Evolutionary conservation across 208 protist species (phyloP).

Genomic region (Trypanosomatidae sp.): DNA sequence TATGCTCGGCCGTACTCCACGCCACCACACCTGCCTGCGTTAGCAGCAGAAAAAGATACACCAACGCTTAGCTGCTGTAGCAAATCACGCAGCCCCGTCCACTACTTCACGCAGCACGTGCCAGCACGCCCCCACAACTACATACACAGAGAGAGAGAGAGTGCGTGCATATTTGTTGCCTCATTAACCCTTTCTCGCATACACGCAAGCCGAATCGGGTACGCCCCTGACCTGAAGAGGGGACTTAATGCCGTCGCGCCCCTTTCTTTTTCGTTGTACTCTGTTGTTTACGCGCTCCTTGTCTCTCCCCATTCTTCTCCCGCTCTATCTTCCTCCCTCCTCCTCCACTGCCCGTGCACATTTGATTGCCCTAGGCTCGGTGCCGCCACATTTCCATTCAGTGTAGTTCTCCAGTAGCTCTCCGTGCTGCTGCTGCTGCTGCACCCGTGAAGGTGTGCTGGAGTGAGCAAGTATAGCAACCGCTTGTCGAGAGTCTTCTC

Average conservation of each 20-base stretch:
- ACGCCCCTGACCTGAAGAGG: background rate
- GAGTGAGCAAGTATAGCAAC: background rate
- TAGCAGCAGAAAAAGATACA: background rate
- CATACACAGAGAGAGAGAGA: background rate
- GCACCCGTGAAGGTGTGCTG: background rate
- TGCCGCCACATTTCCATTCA: background rate
- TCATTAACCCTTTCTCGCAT: background rate
- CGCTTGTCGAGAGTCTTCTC: background rate
- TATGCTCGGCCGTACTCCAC: background rate
- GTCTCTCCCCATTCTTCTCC: background rate
- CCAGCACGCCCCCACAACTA: background rate
- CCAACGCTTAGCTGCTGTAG: background rate
- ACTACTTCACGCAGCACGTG: background rate
- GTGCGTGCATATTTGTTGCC: background rate
- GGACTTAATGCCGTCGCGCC: background rate
- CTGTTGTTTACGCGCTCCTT: background rate
- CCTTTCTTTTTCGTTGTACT: background rate
- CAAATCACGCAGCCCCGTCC: background rate
- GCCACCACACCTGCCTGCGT: background rate
- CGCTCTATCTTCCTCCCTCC: background rate
- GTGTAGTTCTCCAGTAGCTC: background rate
- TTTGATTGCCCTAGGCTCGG: background rate
- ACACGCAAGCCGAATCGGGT: background rate
- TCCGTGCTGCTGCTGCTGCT: background rate
- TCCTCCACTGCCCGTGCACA: background rate